phyloP scores from a whole-genome alignment of 371 early-diverging fungal genomes.

The Haplosporangium sp. region DNA sequence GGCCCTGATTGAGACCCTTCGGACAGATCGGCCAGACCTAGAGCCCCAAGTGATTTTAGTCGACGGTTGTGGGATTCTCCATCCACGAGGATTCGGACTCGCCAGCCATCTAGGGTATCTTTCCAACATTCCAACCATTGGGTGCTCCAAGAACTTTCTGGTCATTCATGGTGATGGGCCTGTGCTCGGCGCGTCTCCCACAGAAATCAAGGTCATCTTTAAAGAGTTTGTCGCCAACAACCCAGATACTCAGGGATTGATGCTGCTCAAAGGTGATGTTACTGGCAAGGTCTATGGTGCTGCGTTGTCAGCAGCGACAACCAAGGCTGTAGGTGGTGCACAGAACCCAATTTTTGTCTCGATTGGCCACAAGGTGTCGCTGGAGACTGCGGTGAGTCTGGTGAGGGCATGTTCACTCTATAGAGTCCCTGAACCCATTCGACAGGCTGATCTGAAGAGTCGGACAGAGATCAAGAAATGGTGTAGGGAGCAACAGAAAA shows the following conservation, averaged over 20 bases:
- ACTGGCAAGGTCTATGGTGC: conserved; percentile 72
- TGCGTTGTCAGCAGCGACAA: conserved; percentile 59
- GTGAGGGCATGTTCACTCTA: conserved; percentile 71
- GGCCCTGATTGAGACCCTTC: conserved; percentile 64
- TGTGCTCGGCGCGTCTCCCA: conserved; percentile 30
- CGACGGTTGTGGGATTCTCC: conserved; percentile 92
- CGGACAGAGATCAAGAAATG: conserved; percentile 60
- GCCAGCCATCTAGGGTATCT: conserved; percentile 90
- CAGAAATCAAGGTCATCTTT: conserved; percentile 35
- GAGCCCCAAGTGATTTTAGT: conserved; percentile 84
- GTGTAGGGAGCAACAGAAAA: conserved; percentile 4
- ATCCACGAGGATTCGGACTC: conserved; percentile 88
- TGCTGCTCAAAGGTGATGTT: conserved; percentile 26
- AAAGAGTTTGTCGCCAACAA: conserved; percentile 20
- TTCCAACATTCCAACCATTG: conserved; percentile 79
- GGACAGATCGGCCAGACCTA: conserved; percentile 60
- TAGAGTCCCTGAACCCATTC: conserved; percentile 91
- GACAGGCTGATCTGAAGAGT: conserved; percentile 81
- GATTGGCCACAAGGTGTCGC: conserved; percentile 80
- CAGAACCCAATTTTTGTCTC: conserved; percentile 90
- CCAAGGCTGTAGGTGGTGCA: conserved; percentile 46
- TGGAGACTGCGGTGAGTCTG: conserved; percentile 75
- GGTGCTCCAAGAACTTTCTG: conserved; percentile 90
- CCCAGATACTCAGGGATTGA: conserved; percentile 30
- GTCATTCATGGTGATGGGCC: conserved; percentile 67